Percentiles rank a stretch among this genome's conserved stretches.
Evolutionary conservation across 1,139 yeast species (phyloP).

Genomic region (Candida dubliniensis): DNA sequence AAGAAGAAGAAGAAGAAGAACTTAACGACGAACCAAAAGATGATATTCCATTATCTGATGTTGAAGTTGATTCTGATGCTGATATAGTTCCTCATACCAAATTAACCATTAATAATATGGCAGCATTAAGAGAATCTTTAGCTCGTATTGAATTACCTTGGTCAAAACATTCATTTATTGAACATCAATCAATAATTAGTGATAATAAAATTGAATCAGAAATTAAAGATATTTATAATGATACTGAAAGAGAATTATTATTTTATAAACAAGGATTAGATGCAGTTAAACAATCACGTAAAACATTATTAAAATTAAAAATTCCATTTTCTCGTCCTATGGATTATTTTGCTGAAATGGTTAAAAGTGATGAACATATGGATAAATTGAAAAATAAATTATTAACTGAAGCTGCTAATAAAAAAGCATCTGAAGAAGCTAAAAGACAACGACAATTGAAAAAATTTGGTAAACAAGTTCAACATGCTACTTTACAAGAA

Average conservation of each 20-base stretch:
- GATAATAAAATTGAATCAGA: conserved; percentile 57
- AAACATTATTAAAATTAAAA: conserved; percentile 60
- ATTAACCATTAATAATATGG: conserved; percentile 71
- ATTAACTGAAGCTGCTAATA: conserved; percentile 81
- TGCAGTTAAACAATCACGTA: conserved; percentile 76
- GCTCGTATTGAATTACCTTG: conserved; percentile 72
- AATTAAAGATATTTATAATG: conserved; percentile 90
- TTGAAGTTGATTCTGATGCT: conserved; percentile 80
- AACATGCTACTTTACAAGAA: conserved; percentile 87
- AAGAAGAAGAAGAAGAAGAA: conserved; percentile 45
- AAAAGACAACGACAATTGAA: conserved; percentile 91
- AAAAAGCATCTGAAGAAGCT: conserved; percentile 91
- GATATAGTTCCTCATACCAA: conserved; percentile 89
- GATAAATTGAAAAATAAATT: conserved; percentile 83
- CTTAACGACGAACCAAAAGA: conserved; percentile 49
- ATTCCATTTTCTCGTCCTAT: conserved; percentile 90
- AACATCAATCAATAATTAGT: conserved; percentile 76
- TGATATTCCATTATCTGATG: conserved; percentile 75
- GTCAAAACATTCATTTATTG: conserved; percentile 70
- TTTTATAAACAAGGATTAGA: conserved; percentile 91
- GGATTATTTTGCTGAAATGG: conserved; percentile 98
- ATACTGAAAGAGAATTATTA: conserved; percentile 69
- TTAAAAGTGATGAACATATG: conserved; percentile 97
- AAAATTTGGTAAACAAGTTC: conserved; percentile 98
- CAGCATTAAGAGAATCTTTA: conserved; percentile 67